Base-by-base conservation (phyloP, 2,329 filamentous ascomycete species). In the Penicillium griseofulvum region DNA sequence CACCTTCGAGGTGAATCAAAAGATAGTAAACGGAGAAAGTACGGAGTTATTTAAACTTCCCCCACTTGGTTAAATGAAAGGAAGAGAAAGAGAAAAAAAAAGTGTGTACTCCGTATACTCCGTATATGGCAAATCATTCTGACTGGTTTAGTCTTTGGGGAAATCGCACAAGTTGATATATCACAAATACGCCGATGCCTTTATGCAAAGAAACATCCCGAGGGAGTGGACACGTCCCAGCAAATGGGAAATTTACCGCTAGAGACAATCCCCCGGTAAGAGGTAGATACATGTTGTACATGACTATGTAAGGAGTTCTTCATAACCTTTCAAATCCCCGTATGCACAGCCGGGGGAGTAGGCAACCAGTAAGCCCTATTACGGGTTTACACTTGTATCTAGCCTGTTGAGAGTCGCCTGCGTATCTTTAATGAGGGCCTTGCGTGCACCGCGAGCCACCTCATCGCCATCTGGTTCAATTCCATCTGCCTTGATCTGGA, bases 401-500 rank as follows among this genome's bases (percentile, higher is more conserved):
- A 80, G 55, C 44, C 63, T 63, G 42, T 64, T 70, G 49, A 78
- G 64, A n/a, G 68, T 60, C 17, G 59, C 64, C 60, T 80, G 74
- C 10, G 75, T 71, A 55, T 78, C 74, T 49, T 68, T 73, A 39
- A 79, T 72, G 36, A 80, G 64, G 7, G 68, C 71, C 55, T 70
- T 76, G 61, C 70, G 71, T 60, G 86, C 83, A 41, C 78, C 69
- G 9, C 78, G 75, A 48, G 81, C 69, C 6, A 86, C 79, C 57
- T 85, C 83, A 6, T 80, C 71, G 70, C 89, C 86, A 64, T 95
- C 90, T 3, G 79, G 77, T 61, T 94, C 87, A 12, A 97, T 76
- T 7, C 89, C 84, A 65, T 92, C 88, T 5, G 95, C 72, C 81
- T 78, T 78, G 54, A 80, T 55, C 45, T 77, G 64, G 16, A 79